Base-by-base conservation (phyloP, 352 stramenopile species). In the Aphanomyces euteiches region DNA sequence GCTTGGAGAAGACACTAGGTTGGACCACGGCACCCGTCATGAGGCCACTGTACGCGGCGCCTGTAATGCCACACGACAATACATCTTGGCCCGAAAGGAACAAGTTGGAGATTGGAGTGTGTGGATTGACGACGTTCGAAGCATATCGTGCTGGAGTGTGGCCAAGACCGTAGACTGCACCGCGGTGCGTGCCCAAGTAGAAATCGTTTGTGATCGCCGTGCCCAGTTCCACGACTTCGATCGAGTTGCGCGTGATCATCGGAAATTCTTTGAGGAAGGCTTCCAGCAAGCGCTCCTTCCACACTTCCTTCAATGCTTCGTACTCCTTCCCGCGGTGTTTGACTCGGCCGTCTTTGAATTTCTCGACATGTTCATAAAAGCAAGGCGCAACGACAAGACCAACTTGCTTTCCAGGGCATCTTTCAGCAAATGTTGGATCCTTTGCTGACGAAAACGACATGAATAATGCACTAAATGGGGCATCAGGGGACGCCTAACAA, bases 121-220 rank as follows among this genome's bases (percentile, higher is more conserved):
- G 53, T 15, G 53, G 56, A 28, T 58, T 67, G 53, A 19, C 45
- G 13, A 54, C 5, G 36, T 67, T 40, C 7, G 53, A 66, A 17
- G 41, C 34, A 48, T 68, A 72, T 21, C 66, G 66, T 12, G 37
- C 58, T 10, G 66, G 66, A 17, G 66, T 67, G 56, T 80, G 77
- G 47, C 71, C 66, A 53, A 82, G 59, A 36, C 77, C 77, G 65
- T 82, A 80, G n/a, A 80, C 71, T 53, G 72, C 73, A 17, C 77
- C 76, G n/a, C 66, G 60, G 59, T 75, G 43, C 28, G 68, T 78
- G 37, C 76, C 76, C 28, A 81, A 61, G 72, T 81, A 81, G 64
- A 72, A 80, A 50, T 81, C 74, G 69, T 81, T 81, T n/a, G 65
- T 81, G n/a, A 81, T 19, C 12, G 76, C 71, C 38, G 74, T 78